Percentiles rank a stretch among this genome's conserved stretches.
These are phyloP conservation scores for Sugiyamaella grinbergsii DNA, from an alignment of 1,139 yeast genomes.

Conservation along the genomic window DNA sequence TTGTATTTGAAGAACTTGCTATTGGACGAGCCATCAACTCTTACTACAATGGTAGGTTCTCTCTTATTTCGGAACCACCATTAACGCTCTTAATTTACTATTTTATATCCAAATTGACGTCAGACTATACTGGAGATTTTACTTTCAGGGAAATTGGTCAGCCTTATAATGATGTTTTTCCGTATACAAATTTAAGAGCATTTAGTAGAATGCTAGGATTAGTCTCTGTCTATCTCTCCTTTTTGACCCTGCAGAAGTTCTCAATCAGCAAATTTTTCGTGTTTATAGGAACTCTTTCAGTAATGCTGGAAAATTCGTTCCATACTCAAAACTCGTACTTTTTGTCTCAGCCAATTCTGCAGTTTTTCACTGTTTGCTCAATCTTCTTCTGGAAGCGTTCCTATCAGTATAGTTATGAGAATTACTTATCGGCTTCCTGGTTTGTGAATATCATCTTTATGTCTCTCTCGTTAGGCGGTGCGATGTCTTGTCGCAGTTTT, in stretches of 20 bases:
- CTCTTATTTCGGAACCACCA: slow-evolving; percentile 66
- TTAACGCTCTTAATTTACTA: slow-evolving; percentile 54
- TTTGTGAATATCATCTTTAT: slow-evolving; percentile 46
- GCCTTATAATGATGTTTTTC: slow-evolving; percentile 43
- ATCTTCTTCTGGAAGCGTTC: slow-evolving; percentile 49
- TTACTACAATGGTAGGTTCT: slow-evolving; percentile 56
- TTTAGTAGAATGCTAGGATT: slow-evolving; percentile 7
- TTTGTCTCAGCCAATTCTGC: slow-evolving; percentile 53
- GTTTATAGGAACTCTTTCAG: slow-evolving; percentile 49
- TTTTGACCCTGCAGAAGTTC: not conserved
- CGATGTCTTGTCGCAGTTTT: slow-evolving; percentile 54
- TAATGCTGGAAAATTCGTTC: slow-evolving; percentile 58
- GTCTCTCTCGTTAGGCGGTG: slow-evolving; percentile 56
- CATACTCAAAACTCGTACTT: slow-evolving; percentile 43
- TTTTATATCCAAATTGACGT: slow-evolving; percentile 43
- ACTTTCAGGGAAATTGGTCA: slow-evolving; percentile 35
- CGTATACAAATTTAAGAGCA: slow-evolving; percentile 42
- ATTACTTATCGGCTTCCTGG: slow-evolving; percentile 52
- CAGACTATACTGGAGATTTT: slow-evolving; percentile 50
- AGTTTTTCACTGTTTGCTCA: slow-evolving; percentile 51
- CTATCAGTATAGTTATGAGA: slow-evolving; percentile 41
- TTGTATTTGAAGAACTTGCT: slow-evolving; percentile 61
- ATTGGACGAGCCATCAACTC: slow-evolving; percentile 56
- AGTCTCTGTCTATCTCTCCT: not conserved
- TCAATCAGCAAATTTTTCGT: slow-evolving; percentile 40